Conservation (phyloP, 2,329 filamentous ascomycete species). For the Sporothrix protearum region DNA sequence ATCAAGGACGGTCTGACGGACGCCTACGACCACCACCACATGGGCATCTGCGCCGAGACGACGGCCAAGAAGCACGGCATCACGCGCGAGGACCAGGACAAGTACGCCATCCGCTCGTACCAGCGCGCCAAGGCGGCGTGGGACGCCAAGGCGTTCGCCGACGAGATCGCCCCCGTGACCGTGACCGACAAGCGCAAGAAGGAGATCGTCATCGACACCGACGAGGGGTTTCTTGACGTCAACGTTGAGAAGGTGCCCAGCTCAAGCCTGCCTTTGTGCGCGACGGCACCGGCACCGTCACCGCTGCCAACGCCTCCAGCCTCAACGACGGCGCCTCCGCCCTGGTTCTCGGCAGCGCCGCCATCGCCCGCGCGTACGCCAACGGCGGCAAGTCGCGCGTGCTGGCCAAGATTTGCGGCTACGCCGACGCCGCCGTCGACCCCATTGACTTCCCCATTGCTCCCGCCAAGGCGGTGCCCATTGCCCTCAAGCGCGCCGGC, state of each 20-base stretch:
- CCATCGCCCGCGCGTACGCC: conserved; percentile 76
- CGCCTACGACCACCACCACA: conserved; percentile 94
- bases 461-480: conserved; percentile 84
- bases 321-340: conserved; percentile 94
- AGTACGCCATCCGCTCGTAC: conserved; percentile 86
- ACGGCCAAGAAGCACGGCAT: conserved; percentile 85
- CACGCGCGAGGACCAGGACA: conserved; percentile 81
- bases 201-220: conserved; percentile 70
- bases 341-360: conserved; percentile 77
- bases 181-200: conserved; percentile 63
- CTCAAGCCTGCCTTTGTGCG: conserved; percentile 89
- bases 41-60: conserved; percentile 95
- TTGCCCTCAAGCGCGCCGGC: conserved; percentile 82
- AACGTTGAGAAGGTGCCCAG: conserved; percentile 79
- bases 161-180: conserved; percentile 86
- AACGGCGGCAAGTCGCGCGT: conserved; percentile 62
- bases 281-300: conserved; percentile 84
- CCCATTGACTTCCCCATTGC: conserved; percentile 93
- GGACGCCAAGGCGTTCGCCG: conserved; percentile 75
- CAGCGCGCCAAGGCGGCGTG: conserved; percentile 86
- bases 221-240: conserved; percentile 85
- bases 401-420: conserved; percentile 79
- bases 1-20: conserved; percentile 95
- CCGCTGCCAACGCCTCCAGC: conserved; percentile 88
- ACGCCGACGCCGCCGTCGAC: conserved; percentile 86